Evolutionary conservation across 2,329 filamentous ascomycete species (phyloP).

Genomic region (Colletotrichum melonis): DNA sequence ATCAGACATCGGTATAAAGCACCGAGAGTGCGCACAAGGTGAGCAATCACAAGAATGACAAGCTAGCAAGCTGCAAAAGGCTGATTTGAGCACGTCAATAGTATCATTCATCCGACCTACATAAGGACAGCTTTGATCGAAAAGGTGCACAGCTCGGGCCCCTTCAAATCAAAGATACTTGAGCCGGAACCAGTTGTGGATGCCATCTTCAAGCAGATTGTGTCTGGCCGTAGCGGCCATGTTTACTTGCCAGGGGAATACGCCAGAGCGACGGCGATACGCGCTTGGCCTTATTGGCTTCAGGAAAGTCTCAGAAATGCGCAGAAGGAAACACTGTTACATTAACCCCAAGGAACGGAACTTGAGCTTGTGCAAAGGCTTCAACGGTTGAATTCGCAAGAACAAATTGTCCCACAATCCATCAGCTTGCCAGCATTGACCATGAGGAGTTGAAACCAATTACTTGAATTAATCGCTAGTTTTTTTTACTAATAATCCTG

Average conservation of each 20-base stretch:
- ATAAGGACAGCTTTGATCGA: conserved; percentile 23
- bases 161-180: conserved; percentile 16
- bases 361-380: not conserved
- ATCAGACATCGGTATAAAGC: conserved; percentile 48
- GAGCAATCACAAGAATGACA: not conserved
- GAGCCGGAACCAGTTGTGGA: conserved; percentile 23
- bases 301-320: conserved; percentile 1
- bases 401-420: not conserved
- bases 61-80: too few species aligned
- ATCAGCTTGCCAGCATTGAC: not conserved
- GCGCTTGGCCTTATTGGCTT: conserved; percentile 8
- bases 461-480: not conserved
- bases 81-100: not conserved
- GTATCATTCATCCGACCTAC: conserved; percentile 19
- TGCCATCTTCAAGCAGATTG: conserved; percentile 19
- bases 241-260: conserved; percentile 12
- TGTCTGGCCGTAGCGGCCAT: conserved; percentile 26
- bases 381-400: not conserved
- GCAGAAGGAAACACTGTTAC: not conserved
- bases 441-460: not conserved
- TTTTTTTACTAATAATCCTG: not conserved
- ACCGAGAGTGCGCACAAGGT: conserved; percentile 49
- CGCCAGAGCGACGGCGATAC: not conserved
- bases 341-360: not conserved
- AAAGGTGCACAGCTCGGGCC: not conserved